These are phyloP conservation scores for Trichoderma sp. DNA, from an alignment of 2,329 filamentous ascomycete genomes.

Conservation along the genomic window DNA sequence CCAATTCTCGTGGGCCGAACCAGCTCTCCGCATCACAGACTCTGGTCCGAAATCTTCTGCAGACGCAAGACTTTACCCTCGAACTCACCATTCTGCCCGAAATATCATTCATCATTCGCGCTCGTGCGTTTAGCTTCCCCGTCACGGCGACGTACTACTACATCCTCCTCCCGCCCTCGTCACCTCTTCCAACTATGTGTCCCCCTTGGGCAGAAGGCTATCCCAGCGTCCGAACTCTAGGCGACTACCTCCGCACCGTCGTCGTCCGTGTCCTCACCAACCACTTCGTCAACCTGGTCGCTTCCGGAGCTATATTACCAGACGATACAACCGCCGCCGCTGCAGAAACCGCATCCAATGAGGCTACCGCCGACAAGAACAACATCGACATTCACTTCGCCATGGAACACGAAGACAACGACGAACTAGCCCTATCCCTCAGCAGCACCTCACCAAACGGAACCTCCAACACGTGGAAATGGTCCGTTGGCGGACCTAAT, in stretches of 20 bases:
- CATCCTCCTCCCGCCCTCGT: conserved; percentile 38
- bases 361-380: conserved; percentile 28
- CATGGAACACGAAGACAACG: conserved; percentile 25
- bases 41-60: conserved; percentile 43
- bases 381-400: conserved; percentile 34
- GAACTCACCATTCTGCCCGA: conserved; percentile 46
- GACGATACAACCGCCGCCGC: background rate
- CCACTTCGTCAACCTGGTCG: conserved; percentile 32
- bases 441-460: conserved; percentile 23
- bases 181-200: conserved; percentile 38
- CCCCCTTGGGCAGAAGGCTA: conserved; percentile 46
- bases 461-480: conserved; percentile 30
- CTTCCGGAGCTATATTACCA: background rate
- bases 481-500: conserved; percentile 24
- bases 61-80: conserved; percentile 41
- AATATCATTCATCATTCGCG: conserved; percentile 42
- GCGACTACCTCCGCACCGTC: conserved; percentile 46
- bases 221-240: conserved; percentile 42
- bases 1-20: conserved; percentile 32
- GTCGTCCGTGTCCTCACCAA: conserved; percentile 41
- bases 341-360: conserved; percentile 34
- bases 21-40: conserved; percentile 43
- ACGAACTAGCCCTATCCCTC: conserved; percentile 24
- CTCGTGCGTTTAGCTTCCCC: conserved; percentile 44
- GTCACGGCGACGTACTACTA: conserved; percentile 46